Evolutionary conservation across 148 eudicot species (phyloP).

Genomic region (Amaranthus hypochondriacus): DNA sequence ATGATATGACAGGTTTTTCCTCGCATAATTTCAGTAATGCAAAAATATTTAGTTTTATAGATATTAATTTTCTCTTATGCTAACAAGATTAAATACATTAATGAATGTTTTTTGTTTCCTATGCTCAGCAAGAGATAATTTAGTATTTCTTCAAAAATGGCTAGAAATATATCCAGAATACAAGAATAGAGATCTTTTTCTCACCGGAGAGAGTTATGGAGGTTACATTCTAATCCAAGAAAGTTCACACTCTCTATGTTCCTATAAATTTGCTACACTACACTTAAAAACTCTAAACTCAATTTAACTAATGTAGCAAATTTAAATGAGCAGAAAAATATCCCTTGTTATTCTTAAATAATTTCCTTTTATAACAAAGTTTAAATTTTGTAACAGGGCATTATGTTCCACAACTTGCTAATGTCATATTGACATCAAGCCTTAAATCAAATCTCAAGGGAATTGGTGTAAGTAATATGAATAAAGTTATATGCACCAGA

Average conservation of each 20-base stretch:
- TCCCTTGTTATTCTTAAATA: neutral
- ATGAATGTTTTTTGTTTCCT: neutral
- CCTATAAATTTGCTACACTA: too few species aligned
- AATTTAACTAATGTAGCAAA: too few species aligned
- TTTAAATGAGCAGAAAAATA: too few species aligned
- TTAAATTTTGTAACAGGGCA: conserved; percentile 52
- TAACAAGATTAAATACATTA: neutral
- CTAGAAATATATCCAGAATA: conserved; percentile 57
- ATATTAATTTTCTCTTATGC: neutral
- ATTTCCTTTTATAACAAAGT: neutral
- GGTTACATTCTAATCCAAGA: conserved; percentile 24
- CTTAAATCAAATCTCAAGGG: conserved; percentile 62
- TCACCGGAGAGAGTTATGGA: conserved; percentile 78
- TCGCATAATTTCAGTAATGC: neutral
- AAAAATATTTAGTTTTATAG: neutral
- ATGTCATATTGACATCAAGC: conserved; percentile 39
- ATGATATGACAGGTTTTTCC: conserved; percentile 52
- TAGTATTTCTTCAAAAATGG: conserved; percentile 58
- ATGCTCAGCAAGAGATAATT: conserved; percentile 49
- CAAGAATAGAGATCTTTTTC: conserved; percentile 52
- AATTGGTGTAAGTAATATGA: conserved; percentile 51
- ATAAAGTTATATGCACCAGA: too few species aligned
- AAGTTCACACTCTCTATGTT: neutral
- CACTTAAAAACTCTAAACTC: too few species aligned
- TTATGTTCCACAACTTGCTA: conserved; percentile 80